Percentiles rank a stretch among this genome's conserved stretches.
phyloP scores from a whole-genome alignment of 257 asterid genomes.

The Solanum tacnaense region DNA sequence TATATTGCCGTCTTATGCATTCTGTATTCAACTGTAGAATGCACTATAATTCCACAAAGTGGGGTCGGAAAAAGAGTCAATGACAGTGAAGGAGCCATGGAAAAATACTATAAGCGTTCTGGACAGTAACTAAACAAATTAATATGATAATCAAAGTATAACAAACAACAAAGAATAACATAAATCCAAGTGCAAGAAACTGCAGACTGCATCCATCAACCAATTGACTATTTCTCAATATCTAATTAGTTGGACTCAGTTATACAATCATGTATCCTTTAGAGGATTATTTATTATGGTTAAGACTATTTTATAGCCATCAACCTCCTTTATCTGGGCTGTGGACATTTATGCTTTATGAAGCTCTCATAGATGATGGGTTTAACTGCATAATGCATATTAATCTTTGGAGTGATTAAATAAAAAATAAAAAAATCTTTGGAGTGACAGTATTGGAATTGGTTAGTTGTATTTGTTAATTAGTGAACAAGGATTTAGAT shows the following conservation, averaged over 20 bases:
- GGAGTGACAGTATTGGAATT: not conserved
- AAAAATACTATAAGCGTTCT: too few species aligned
- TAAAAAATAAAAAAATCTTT: not conserved
- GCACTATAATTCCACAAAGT: not conserved
- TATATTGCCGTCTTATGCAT: not conserved
- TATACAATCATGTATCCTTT: not conserved
- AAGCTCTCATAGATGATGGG: not conserved
- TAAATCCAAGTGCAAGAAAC: not conserved
- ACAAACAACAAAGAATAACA: not conserved
- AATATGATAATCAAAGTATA: not conserved
- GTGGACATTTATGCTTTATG: not conserved
- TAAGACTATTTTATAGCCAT: not conserved
- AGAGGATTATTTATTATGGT: not conserved
- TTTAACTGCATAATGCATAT: not conserved
- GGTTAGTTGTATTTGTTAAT: too few species aligned
- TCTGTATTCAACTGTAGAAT: not conserved
- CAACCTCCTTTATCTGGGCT: not conserved
- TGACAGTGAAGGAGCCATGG: not conserved
- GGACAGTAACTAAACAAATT: not conserved
- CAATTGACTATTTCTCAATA: not conserved
- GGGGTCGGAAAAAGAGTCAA: not conserved
- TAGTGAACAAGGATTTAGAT: too few species aligned
- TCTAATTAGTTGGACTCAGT: not conserved
- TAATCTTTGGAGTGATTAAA: not conserved
- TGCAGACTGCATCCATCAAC: not conserved